Percentiles rank a stretch among this genome's conserved stretches.
Conservation (phyloP, 306 rosid genomes). For the Quercus berberidifolia region DNA sequence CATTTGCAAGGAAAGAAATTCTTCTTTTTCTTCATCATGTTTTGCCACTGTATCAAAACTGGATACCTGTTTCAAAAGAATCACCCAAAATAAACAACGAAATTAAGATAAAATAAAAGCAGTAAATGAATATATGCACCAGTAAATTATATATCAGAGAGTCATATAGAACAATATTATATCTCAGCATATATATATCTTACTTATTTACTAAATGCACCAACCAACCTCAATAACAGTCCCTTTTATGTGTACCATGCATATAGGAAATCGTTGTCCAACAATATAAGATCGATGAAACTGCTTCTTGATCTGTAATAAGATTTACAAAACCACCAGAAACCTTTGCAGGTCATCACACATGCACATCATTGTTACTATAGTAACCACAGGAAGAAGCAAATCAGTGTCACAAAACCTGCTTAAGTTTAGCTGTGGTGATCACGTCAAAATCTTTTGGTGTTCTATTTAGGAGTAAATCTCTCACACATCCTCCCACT, state of each 20-base stretch:
- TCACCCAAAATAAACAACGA: constrained; percentile 12
- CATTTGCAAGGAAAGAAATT: constrained; percentile 18
- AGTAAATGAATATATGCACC: background rate
- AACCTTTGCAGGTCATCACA: background rate
- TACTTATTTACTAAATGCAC: constrained; percentile 11
- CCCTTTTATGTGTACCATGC: constrained; percentile 58
- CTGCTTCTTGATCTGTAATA: constrained; percentile 49
- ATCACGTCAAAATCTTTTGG: constrained; percentile 95
- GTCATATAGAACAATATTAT: background rate
- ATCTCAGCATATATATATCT: background rate
- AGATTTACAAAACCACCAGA: constrained; percentile 4
- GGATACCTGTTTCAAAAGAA: constrained; percentile 55
- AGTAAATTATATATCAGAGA: background rate
- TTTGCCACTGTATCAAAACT: constrained; percentile 74
- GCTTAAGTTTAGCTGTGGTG: constrained; percentile 66
- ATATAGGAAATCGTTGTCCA: constrained; percentile 81
- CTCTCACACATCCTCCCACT: constrained; percentile 98
- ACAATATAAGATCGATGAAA: constrained; percentile 44
- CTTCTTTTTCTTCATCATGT: constrained; percentile 23
- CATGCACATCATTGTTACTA: constrained; percentile 1
- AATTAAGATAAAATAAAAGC: constrained; percentile 14
- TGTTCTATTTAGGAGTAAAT: constrained; percentile 58
- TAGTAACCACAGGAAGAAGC: constrained; percentile 1
- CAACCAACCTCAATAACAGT: constrained; percentile 61
- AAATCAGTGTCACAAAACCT: constrained; percentile 43